phyloP scores from a whole-genome alignment of 495 filamentous ascomycete species.

The Penicillium malachiteum region DNA sequence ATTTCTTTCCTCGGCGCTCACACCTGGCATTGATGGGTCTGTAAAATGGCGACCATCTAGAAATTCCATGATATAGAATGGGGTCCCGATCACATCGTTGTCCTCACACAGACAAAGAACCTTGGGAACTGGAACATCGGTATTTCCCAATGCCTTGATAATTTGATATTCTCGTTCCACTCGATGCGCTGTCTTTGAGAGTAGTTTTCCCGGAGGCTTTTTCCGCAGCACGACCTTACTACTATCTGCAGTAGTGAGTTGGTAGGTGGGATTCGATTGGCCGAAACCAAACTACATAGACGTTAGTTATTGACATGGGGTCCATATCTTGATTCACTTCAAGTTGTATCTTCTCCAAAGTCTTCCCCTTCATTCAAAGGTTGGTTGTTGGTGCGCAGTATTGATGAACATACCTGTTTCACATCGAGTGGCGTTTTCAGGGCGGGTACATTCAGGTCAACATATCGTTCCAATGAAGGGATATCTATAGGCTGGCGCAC shows the following conservation, averaged over 20 bases:
- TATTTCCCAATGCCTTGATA: conserved; percentile 75
- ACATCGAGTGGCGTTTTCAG: conserved; percentile 80
- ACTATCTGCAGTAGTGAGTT: conserved; percentile 67
- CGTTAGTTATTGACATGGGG: conserved; percentile 1
- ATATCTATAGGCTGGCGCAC: conserved; percentile 88
- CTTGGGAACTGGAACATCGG: conserved; percentile 83
- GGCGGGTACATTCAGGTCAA: conserved; percentile 69
- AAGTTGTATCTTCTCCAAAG: neutral
- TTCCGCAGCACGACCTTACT: conserved; percentile 83
- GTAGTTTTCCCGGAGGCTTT: conserved; percentile 88
- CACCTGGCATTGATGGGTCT: conserved; percentile 77
- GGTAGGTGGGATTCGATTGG: conserved; percentile 96
- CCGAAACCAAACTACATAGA: conserved; percentile 80
- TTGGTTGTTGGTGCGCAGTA: no score
- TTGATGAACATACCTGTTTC: conserved; percentile 65
- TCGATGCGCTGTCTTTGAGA: conserved; percentile 90
- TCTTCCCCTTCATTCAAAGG: no score
- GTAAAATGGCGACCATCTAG: conserved; percentile 89
- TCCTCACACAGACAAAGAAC: conserved; percentile 88
- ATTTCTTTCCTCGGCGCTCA: conserved; percentile 64
- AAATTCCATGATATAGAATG: conserved; percentile 97
- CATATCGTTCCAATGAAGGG: conserved; percentile 71
- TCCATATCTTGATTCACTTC: neutral
- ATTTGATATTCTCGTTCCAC: conserved; percentile 94
- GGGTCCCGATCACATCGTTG: conserved; percentile 71